Conservation (phyloP, 108 stramenopile species). For the Fragilaria crotonensis region DNA sequence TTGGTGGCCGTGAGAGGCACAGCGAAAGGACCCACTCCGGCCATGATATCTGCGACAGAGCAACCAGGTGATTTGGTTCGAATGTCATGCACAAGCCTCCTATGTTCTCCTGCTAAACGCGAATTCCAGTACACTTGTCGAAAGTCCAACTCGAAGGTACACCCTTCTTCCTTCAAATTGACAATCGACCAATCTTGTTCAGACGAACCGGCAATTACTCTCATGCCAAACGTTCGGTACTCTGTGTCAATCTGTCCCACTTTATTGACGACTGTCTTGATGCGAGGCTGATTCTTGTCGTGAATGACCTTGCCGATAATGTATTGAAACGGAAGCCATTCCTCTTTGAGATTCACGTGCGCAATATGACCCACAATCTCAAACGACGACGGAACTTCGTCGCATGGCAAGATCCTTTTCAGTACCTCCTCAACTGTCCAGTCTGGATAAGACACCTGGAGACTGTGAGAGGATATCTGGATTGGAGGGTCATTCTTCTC, state of each 20-base stretch:
- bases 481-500: conserved; percentile 2
- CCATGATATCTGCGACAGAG: conserved; percentile 88
- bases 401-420: conserved; percentile 44
- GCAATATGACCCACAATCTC: conserved; percentile 92
- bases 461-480: conserved; percentile 7
- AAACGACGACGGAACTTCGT: conserved; percentile 84
- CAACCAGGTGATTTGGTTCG: not conserved
- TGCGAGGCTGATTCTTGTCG: conserved; percentile 81
- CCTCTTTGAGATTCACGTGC: conserved; percentile 91
- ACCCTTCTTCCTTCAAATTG: conserved; percentile 83
- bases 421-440: conserved; percentile 76
- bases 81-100: conserved; percentile 73
- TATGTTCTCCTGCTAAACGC: conserved; percentile 84
- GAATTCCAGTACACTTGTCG: conserved; percentile 97
- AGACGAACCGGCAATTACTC: conserved; percentile 77
- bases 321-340: conserved; percentile 82
- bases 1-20: conserved; percentile 72
- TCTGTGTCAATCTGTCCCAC: conserved; percentile 84
- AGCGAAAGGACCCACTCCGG: conserved; percentile 97
- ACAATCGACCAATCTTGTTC: conserved; percentile 42
- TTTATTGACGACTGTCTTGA: conserved; percentile 94
- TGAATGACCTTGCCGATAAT: conserved; percentile 89
- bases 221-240: conserved; percentile 95
- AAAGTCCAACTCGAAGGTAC: conserved; percentile 87
- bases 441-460: conserved; percentile 36